Evolutionary conservation across 768 basidiomycete species (phyloP).

Genomic region (Dacryopinax spathularia): DNA sequence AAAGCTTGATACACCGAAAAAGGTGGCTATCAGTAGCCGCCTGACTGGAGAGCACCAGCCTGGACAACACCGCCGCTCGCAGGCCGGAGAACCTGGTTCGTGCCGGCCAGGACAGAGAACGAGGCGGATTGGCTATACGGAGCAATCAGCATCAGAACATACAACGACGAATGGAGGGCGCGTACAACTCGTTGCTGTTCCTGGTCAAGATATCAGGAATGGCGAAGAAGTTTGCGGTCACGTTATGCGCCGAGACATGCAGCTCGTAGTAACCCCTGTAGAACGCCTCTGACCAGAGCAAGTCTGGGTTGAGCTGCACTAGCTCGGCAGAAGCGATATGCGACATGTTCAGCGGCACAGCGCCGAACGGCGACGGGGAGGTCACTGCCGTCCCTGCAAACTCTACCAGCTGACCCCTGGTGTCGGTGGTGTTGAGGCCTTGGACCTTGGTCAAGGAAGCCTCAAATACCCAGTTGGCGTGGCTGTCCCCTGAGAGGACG

Average conservation of each 20-base stretch:
- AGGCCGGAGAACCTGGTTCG: constrained; percentile 36
- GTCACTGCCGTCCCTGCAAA: constrained; percentile 50
- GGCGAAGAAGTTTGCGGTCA: constrained; percentile 42
- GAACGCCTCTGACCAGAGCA: constrained; percentile 49
- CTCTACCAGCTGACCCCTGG: constrained; percentile 43
- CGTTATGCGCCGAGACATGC: constrained; percentile 30
- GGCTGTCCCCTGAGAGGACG: constrained; percentile 48
- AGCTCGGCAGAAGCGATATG: constrained; percentile 27
- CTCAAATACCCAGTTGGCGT: constrained; percentile 49
- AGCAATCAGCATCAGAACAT: not conserved
- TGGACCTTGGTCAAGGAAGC: constrained; percentile 36
- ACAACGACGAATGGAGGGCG: constrained; percentile 32
- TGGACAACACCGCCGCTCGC: constrained; percentile 34
- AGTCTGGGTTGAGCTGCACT: constrained; percentile 32
- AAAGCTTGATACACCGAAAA: not conserved
- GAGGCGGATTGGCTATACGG: not conserved
- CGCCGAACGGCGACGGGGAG: constrained; percentile 36
- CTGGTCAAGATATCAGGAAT: constrained; percentile 34
- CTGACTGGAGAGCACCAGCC: constrained; percentile 32
- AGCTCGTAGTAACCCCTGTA: constrained; percentile 48
- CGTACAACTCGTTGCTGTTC: constrained; percentile 34
- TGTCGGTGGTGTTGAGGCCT: constrained; percentile 27
- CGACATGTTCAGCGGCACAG: constrained; percentile 28
- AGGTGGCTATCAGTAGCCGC: not conserved
- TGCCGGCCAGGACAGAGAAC: constrained; percentile 22